Evolutionary conservation across 805 yeast genomes (phyloP), one percentile per base, ranked within the genome.

Genomic region (Candida dendrica): DNA sequence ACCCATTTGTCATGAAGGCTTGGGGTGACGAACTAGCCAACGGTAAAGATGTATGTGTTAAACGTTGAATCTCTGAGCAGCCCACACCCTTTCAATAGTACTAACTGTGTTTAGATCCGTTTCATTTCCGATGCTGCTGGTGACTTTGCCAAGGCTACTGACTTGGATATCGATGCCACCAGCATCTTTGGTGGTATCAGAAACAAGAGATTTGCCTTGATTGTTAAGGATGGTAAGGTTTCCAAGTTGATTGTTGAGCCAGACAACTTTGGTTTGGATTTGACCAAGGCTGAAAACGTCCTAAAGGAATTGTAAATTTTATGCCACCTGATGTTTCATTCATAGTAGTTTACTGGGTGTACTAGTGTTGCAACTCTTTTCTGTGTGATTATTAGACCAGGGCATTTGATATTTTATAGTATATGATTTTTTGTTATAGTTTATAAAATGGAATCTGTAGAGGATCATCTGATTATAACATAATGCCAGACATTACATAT

Each of bases 111-210:
- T 22, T 22, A 22, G 24, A 63, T 81, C 41, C 71, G 74, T 42
- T 75, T 84, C 59, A 69, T 88, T 49, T 87, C 95, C 34, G 96
- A 89, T 61, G 81, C 93, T n/a, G 63, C 68, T 42, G 95, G 84
- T 20, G 81, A 77, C 39, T 85, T 88, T 58, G 75, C 83, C 47
- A 68, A 69, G 42, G 77, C 74, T 17, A 68, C 83, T 57, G 93
- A 77, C 47, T 66, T 81, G 43, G 65, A 72, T 29, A 85, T 88
- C 49, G 95, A 88, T 57, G 95, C 95, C 36, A 53, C 83, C 45
- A 72, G 73, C 47, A 63, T 84, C 56, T 86, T 89, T 56, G 96
- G 96, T 38, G 81, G 81, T 58, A 63, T 67, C 44, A 77, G 96
- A 65, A 72, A 82, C 35, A 77, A 76, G 64, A 77, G 96, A 64